Evolutionary conservation across 805 yeast species (phyloP), one percentile per base, ranked within the genome.

Genomic region (Kluyveromyces dobzhanskii): DNA sequence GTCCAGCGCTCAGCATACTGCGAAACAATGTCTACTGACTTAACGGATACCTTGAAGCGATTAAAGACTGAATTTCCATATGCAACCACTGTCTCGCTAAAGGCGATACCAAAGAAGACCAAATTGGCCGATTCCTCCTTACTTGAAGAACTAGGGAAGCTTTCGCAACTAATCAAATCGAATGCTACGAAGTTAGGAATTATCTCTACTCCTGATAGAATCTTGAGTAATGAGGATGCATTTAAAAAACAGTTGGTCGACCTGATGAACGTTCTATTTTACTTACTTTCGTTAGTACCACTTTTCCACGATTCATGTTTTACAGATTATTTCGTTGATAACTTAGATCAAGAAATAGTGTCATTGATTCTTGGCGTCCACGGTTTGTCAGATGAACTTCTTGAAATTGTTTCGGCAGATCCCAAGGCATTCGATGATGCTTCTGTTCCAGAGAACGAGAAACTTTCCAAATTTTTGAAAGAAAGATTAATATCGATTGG

Each of bases 101-200:
- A 42, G 35, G 35, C 30, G 3, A 49, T 57, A 10, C 34, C 49
- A 14, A 49, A 57, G 3, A 47, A 48, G 3, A 55, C 60, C 10
- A 45, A 44, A 23, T 44, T 57, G 24, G 30, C 48, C 35, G 51
- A 49, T 24, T 56, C 64, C 2, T 50, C 51, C n/a, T 54, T 59
- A 26, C 37, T 42, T 14, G 38, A 43, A 4, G 94, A 85, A 49
- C 50, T 84, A 12, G 57, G 53, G 4, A 86, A 85, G 53, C 51
- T 83, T 5, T 56, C 75, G 14, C 67, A 72, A 41, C 62, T 85
- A 29, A 65, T 80, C 7, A 78, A 70, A 56, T 87, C 95, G 1
- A 87, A 84, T 54, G 68, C 80, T 2, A 85, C 95, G 2, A 85
- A 85, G 54, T 64, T 84, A 8, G 66, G 65, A 27, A 54, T 60